Evolutionary conservation across 768 basidiomycete species (phyloP), one percentile per base, ranked within the genome.

Genomic region (Tubosaeta sp.): DNA sequence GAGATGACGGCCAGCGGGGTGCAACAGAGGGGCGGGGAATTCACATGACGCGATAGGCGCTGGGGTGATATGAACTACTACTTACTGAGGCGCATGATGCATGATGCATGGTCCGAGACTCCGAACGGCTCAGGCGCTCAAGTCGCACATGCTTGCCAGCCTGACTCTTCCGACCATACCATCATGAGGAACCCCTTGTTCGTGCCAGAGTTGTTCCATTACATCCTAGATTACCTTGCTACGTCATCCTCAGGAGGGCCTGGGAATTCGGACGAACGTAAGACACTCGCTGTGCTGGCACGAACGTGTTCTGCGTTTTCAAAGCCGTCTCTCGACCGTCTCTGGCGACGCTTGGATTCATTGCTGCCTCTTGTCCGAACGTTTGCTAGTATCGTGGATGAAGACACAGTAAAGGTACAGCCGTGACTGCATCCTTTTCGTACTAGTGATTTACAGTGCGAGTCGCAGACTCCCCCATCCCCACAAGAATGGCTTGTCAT

Each of bases 401-500:
- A 34, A 33, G 26, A 13, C 10, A 33, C 17, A 37, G 29, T 35
- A 46, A 42, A 34, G 45, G 45, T 41, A 43, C 4, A 16, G 17
- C 25, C 16, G 9, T 2, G 2, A 13, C 31, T n/a, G 17, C 13
- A 48, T 26, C 22, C 3, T 34, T 14, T 34, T 38, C 10, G 13
- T 22, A 12, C 33, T 9, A 19, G 25, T 32, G 4, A 19, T 26
- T 42, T 10, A 42, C 7, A 8, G 14, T 37, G 8, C 16, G n/a
- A n/a, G n/a, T 12, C 13, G 14, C 31, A 49, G 48, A 33, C 16
- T 11, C 45, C 29, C 12, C 38, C 45, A 19, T 41, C 45, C 10
- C 26, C 53, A 13, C 37, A 11, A 1, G 41, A 47, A 17, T 43
- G 50, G 50, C 14, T 17, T 11, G n/a, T 50, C 41, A 51, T 55